Base-by-base conservation (phyloP, 1,139 yeast genomes). In the Scheffersomyces parashehatae region DNA sequence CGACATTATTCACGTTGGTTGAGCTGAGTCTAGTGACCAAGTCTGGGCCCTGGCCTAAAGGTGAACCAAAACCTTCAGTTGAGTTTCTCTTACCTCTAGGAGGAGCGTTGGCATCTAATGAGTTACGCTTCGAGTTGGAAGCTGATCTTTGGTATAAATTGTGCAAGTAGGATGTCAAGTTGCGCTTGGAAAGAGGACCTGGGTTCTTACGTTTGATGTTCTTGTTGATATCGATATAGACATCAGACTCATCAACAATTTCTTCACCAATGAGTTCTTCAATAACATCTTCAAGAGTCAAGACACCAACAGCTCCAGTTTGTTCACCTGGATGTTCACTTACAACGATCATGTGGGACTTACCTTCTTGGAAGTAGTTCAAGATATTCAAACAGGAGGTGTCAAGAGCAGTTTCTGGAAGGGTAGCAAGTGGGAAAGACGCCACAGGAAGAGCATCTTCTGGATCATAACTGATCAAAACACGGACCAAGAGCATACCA, bases 231-330 rank as follows among this genome's bases (percentile, higher is more conserved):
- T 90, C 97, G 47, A 91, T 80, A 60, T 87, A 91, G 24, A 91
- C 98, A 62, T 93, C 99, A n/a, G 91, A 83, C 65, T 93, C 99
- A 62, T 93, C 99, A 40, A 93, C 91, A 58, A 93, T 93, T 64
- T 93, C 99, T 65, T 93, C 98, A 44, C 99, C 99, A 66, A 93
- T 93, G 54, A 93, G 76, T 65, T 93, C 99, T 65, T 93, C 99
- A 59, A 93, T 93, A 12, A 93, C 98, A 63, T 93, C 99, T 65
- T 93, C 99, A 49, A 93, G 73, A 1, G 99, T 93, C 39, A 93
- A 72, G 6, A 93, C 96, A 49, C 99, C 99, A 32, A 86, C 63
- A 0, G 97, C 95, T 20, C 98, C 98, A 29, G 75, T 67, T 3
- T 95, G 83, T 50, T 82, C 90, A 40, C 99, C 99, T 0, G 98